Conservation (phyloP, 73 alveolate genomes). For the Tetrahymena borealis region DNA sequence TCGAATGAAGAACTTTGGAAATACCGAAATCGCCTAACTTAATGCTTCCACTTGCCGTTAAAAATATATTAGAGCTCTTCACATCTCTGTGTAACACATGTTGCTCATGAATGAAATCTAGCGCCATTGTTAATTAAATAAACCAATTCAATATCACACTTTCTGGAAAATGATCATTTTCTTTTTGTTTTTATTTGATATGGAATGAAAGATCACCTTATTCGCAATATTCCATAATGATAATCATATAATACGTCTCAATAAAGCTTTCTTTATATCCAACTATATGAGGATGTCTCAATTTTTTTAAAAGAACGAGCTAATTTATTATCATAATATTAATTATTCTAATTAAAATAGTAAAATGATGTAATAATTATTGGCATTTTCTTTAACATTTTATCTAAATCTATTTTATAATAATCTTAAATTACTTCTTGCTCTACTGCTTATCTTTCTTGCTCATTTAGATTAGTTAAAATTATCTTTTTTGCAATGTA, state of each 20-base stretch:
- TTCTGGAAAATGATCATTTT: constrained; percentile 57
- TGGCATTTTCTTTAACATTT: too few relatives aligned
- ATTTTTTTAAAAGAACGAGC: not conserved
- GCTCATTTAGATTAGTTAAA: constrained; percentile 50
- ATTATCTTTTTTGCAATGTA: constrained; percentile 74
- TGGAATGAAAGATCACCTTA: constrained; percentile 56
- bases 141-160: constrained; percentile 63
- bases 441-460: constrained; percentile 59
- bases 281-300: not conserved
- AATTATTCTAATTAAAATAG: not conserved
- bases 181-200: constrained; percentile 42
- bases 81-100: constrained; percentile 89
- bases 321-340: not conserved
- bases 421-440: constrained; percentile 59
- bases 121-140: constrained; percentile 51
- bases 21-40: constrained; percentile 93
- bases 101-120: constrained; percentile 75
- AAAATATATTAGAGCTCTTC: constrained; percentile 77
- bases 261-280: not conserved
- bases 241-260: not conserved
- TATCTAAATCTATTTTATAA: too few relatives aligned
- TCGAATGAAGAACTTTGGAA: constrained; percentile 74
- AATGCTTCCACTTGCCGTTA: constrained; percentile 78
- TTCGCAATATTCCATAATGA: not conserved
- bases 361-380: too few relatives aligned